Percentiles rank a stretch among this genome's conserved stretches.
These are phyloP conservation scores for Aurantiochytrium sp. DNA, from an alignment of 108 stramenopile genomes.

Conservation along the genomic window DNA sequence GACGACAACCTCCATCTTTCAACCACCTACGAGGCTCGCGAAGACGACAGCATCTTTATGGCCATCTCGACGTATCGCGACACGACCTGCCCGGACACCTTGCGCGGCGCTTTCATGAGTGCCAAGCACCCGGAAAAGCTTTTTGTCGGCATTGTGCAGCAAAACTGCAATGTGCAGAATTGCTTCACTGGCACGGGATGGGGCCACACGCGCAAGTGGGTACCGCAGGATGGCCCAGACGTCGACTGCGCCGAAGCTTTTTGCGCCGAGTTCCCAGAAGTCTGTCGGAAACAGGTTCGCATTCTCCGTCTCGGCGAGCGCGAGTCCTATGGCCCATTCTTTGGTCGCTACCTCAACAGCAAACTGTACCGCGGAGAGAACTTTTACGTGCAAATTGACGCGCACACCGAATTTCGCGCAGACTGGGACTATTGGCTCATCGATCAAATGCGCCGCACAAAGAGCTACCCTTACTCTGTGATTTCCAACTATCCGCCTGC, in stretches of 20 bases:
- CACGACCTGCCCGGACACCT: constrained; percentile 65
- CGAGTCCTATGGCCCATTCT: constrained; percentile 76
- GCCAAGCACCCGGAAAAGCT: constrained; percentile 66
- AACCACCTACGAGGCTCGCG: not conserved
- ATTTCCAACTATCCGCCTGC: constrained; percentile 73
- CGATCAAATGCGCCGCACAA: constrained; percentile 53
- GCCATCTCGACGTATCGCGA: constrained; percentile 79
- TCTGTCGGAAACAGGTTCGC: constrained; percentile 66
- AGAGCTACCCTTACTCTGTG: constrained; percentile 60
- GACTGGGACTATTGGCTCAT: constrained; percentile 68
- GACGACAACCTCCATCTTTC: not conserved
- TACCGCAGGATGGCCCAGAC: constrained; percentile 62
- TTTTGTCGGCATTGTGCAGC: constrained; percentile 73
- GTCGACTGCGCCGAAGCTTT: constrained; percentile 65
- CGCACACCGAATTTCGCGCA: constrained; percentile 70
- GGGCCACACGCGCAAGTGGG: constrained; percentile 42
- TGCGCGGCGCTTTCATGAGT: constrained; percentile 64
- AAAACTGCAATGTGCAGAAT: constrained; percentile 80
- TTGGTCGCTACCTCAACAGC: constrained; percentile 73
- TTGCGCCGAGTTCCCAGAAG: constrained; percentile 47
- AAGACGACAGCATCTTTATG: constrained; percentile 61
- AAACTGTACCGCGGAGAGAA: constrained; percentile 88
- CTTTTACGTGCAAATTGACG: constrained; percentile 77
- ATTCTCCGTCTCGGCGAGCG: constrained; percentile 73
- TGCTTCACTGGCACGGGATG: constrained; percentile 62